Evolutionary conservation across 805 yeast genomes (phyloP).

Genomic region (Suhomyces prunicola): DNA sequence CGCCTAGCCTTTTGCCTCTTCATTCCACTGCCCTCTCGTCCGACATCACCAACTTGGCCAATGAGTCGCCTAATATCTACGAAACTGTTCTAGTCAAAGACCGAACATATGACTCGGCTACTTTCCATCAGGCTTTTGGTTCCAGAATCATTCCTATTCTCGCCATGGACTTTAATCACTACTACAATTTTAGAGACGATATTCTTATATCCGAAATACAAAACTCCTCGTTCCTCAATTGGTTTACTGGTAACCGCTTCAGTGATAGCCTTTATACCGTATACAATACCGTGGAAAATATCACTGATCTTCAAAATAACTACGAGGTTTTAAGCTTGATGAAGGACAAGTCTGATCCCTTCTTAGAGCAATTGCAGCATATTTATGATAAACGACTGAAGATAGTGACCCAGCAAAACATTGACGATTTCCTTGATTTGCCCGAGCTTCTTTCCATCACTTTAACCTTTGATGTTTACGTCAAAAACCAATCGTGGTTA

Average conservation of each 20-base stretch:
- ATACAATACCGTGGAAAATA: constrained; percentile 13
- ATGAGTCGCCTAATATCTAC: constrained; percentile 21
- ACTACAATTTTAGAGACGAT: constrained; percentile 14
- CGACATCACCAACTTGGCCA: constrained; percentile 25
- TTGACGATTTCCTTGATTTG: constrained; percentile 9
- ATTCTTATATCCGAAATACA: constrained; percentile 18
- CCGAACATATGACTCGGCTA: constrained; percentile 8
- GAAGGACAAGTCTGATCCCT: constrained; percentile 14
- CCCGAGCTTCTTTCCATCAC: constrained; percentile 18
- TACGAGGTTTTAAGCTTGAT: constrained; percentile 10
- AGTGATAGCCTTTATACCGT: constrained; percentile 17
- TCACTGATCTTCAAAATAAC: constrained; percentile 16
- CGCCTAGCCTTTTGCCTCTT: constrained; percentile 18
- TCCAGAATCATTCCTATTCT: constrained; percentile 22
- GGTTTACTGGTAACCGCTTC: constrained; percentile 27
- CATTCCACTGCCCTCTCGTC: constrained; percentile 18
- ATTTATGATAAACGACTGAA: constrained; percentile 12
- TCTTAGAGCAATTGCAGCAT: constrained; percentile 14
- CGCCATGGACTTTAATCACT: constrained; percentile 22
- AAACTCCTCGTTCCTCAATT: constrained; percentile 29
- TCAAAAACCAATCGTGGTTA: constrained; percentile 15
- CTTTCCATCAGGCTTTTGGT: constrained; percentile 12
- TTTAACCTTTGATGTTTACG: constrained; percentile 11
- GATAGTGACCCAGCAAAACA: constrained; percentile 4
- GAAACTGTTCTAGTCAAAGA: constrained; percentile 11